Conservation (phyloP, 257 asterid species). For the Fraxinus excelsior region DNA sequence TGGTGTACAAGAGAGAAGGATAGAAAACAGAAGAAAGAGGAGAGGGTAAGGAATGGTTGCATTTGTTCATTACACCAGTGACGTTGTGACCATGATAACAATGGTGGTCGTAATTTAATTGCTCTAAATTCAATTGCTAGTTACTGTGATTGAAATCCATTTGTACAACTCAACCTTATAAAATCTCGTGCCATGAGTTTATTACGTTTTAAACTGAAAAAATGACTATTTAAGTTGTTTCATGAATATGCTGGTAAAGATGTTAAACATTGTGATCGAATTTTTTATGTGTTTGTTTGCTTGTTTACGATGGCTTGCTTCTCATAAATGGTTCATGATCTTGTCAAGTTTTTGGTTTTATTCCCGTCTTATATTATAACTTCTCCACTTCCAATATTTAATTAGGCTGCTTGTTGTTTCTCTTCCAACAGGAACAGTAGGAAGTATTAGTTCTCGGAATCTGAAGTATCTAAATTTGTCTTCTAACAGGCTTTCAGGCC, state of each 20-base stretch:
- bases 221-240: neutral
- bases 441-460: conserved; percentile 53
- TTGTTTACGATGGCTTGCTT: neutral
- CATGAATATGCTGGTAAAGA: neutral
- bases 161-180: neutral
- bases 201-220: too few relatives aligned
- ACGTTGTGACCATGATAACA: neutral
- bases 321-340: neutral
- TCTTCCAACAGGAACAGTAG: conserved; percentile 66
- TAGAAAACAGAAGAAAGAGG: too few relatives aligned
- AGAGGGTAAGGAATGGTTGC: too few relatives aligned
- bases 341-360: neutral
- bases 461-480: conserved; percentile 70
- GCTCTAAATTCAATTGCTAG: too few relatives aligned
- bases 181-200: neutral
- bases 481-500: conserved; percentile 70
- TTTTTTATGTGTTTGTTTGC: too few relatives aligned
- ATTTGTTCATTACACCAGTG: too few relatives aligned
- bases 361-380: neutral
- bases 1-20: too few relatives aligned
- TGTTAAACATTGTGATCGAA: neutral
- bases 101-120: neutral
- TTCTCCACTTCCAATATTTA: neutral
- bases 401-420: conserved; percentile 22
- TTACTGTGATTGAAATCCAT: too few relatives aligned